These are phyloP conservation scores for Aspergillus unguis DNA, from an alignment of 2,329 filamentous ascomycete species.

Conservation along the genomic window DNA sequence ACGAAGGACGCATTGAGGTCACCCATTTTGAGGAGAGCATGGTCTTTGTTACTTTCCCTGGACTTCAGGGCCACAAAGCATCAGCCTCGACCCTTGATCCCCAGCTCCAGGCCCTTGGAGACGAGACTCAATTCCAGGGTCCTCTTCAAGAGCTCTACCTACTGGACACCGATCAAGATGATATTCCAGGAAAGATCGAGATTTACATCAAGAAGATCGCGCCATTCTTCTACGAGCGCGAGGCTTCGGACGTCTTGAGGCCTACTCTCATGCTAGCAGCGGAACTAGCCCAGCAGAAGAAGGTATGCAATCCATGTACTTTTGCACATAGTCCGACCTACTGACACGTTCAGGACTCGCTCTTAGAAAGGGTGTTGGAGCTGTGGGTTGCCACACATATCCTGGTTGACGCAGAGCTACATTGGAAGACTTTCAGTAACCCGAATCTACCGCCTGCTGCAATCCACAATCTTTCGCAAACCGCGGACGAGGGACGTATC, in stretches of 20 bases:
- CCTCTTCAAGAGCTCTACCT: slow-evolving; percentile 45
- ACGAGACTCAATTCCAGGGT: slow-evolving; percentile 38
- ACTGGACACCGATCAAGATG: slow-evolving; percentile 50
- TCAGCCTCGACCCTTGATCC: slow-evolving; percentile 37
- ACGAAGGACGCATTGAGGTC: slow-evolving; percentile 53
- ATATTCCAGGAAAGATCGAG: slow-evolving; percentile 52
- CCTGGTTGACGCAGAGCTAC: slow-evolving; percentile 48
- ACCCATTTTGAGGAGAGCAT: slow-evolving; percentile 54
- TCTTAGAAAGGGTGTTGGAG: slow-evolving; percentile 52
- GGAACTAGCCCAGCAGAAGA: slow-evolving; percentile 38
- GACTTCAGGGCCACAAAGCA: slow-evolving; percentile 39
- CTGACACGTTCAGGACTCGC: slow-evolving; percentile 35
- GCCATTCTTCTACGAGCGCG: slow-evolving; percentile 46
- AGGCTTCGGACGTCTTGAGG: slow-evolving; percentile 52
- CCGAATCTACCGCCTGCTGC: slow-evolving; percentile 38
- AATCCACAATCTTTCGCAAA: slow-evolving; percentile 36
- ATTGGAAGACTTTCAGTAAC: slow-evolving; percentile 51
- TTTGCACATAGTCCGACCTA: neutral
- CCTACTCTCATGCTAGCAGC: slow-evolving; percentile 44
- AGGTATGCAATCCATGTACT: slow-evolving; percentile 25
- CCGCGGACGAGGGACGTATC: slow-evolving; percentile 39
- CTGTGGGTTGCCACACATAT: slow-evolving; percentile 57
- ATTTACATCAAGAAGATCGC: slow-evolving; percentile 52
- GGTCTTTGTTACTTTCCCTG: slow-evolving; percentile 48
- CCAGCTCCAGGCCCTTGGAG: slow-evolving; percentile 41